Base-by-base conservation (phyloP, 257 asterid species). In the Petunia secreta region DNA sequence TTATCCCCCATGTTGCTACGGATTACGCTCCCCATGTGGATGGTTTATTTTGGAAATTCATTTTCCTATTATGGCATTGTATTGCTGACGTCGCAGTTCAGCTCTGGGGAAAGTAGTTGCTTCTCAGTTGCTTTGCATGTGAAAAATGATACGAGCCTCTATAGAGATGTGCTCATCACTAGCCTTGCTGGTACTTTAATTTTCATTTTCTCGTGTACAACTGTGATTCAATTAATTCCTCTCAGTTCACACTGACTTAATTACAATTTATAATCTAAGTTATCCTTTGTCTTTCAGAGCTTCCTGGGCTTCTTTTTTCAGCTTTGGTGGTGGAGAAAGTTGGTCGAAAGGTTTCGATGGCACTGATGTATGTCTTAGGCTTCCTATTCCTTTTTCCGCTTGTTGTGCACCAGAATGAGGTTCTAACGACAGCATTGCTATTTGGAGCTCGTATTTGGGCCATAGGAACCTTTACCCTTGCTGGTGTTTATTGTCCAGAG, bases 51-150 rank as follows among this genome's bases (percentile, higher is more conserved):
- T 13, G 97, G 97, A 38, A 94, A 90, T 78, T 85, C 95, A 16
- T 94, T 94, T 81, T 82, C 97, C 53, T 94, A 94, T 83, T 92
- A 94, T 80, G 97, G 97, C 64, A 85, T 94, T 84, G 82, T 94
- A 82, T 79, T 94, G 88, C 90, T 94, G 83, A 92, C 98, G 38
- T 94, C 98, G 46, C 91, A 91, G 81, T 87, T 94, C 25, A 89
- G 93, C 82, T 67, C 88, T 25, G 92, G 85, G 79, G 88, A 86
- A 81, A 90, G 83, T 84, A 78, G 78, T 67, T 92, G 97, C 82
- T 64, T 77, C 37, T 25, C 82, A 48, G 71, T 43, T 80, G 80
- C 66, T 25, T 77, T 80, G 85, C 85, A 74, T 65, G 66, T 83
- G 10, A 74, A 46, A 40, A 80, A 78, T 57, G 80, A 82, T 38